phyloP scores from a whole-genome alignment of 2,329 filamentous ascomycete species.

The Colletotrichum liriopes region DNA sequence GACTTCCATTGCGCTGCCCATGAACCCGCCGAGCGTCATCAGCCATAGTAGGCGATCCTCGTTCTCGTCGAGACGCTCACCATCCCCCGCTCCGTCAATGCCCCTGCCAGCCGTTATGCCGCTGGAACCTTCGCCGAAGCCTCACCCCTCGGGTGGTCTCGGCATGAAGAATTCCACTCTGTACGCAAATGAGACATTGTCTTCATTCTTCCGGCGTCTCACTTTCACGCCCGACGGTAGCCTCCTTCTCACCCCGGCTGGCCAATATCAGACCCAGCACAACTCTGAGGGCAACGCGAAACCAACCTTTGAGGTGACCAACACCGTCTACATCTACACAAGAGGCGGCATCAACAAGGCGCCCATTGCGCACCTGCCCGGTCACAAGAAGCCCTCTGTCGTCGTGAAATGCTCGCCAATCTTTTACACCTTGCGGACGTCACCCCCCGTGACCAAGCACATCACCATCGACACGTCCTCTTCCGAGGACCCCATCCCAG shows the following conservation, averaged over 20 bases:
- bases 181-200: conserved; percentile 96
- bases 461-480: conserved; percentile 97
- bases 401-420: conserved; percentile 95
- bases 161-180: conserved; percentile 88
- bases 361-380: conserved; percentile 93
- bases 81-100: conserved; percentile 93
- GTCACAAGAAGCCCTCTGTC: conserved; percentile 98
- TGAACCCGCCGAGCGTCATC: conserved; percentile 93
- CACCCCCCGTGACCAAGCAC: conserved; percentile 80
- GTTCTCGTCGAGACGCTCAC: conserved; percentile 89
- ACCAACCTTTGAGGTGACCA: conserved; percentile 87
- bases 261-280: conserved; percentile 91
- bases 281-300: conserved; percentile 77
- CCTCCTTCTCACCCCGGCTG: conserved; percentile 92
- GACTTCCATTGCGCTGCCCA: conserved; percentile 89
- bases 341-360: conserved; percentile 97
- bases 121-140: conserved; percentile 89
- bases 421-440: conserved; percentile 85
- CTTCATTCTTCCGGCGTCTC: conserved; percentile 94
- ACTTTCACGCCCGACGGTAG: conserved; percentile 97
- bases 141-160: conserved; percentile 71
- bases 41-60: conserved; percentile 79
- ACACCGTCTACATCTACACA: conserved; percentile 99
- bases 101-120: conserved; percentile 96
- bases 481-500: conserved; percentile 84